A percentile compares a stretch with the other conserved stretches of the same genome.
phyloP scores from a whole-genome alignment of 441 rosid genomes.

The Aquilaria agallochum region DNA sequence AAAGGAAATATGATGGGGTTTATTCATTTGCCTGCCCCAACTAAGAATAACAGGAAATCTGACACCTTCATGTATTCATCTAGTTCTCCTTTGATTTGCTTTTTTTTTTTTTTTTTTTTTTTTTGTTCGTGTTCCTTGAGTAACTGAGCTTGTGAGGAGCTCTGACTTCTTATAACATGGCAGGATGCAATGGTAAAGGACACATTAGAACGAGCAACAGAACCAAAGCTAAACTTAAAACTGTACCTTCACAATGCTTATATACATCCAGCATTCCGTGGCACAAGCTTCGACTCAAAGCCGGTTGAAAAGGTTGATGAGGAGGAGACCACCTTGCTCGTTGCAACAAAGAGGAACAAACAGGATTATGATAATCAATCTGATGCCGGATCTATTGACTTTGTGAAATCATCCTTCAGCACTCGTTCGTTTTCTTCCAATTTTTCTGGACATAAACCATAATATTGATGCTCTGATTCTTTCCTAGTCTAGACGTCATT shows the following conservation, averaged over 20 bases:
- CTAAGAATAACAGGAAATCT: neutral
- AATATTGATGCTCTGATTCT: no score
- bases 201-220: conserved; percentile 82
- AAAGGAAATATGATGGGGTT: no score
- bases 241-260: conserved; percentile 75
- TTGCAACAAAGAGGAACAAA: conserved; percentile 59
- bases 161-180: conserved; percentile 1
- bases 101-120: no score
- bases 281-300: conserved; percentile 36
- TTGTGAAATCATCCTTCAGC: no score
- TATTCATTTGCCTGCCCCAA: no score
- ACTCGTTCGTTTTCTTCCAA: no score
- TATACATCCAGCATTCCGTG: conserved; percentile 81
- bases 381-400: no score
- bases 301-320: conserved; percentile 26
- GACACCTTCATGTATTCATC: neutral
- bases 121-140: no score
- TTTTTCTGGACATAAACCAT: no score
- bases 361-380: conserved; percentile 22
- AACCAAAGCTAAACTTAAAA: conserved; percentile 73
- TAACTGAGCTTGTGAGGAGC: neutral
- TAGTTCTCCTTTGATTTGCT: no score
- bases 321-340: conserved; percentile 64
- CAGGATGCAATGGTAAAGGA: conserved; percentile 98
- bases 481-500: no score